phyloP scores from a whole-genome alignment of 495 filamentous ascomycete genomes.

The Talaromyces liani region DNA sequence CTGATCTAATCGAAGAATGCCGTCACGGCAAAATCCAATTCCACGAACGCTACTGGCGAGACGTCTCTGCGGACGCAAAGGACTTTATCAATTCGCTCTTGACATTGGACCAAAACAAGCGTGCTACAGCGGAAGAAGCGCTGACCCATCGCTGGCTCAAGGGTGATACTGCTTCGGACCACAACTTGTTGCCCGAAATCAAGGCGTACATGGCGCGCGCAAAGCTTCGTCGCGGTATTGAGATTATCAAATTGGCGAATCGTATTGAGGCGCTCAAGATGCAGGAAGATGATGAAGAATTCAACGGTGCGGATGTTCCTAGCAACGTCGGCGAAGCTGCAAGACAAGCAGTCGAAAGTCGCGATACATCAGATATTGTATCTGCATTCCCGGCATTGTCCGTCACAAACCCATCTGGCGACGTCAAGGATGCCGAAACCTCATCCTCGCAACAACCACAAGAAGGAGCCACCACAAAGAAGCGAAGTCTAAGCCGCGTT shows the following conservation, averaged over 20 bases:
- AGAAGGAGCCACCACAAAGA: constrained; percentile 32
- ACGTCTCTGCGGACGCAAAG: constrained; percentile 93
- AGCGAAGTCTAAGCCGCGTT: constrained; percentile 62
- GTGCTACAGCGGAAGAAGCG: constrained; percentile 75
- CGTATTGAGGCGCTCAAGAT: constrained; percentile 96
- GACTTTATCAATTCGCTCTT: constrained; percentile 83
- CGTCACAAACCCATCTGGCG: constrained; percentile 5
- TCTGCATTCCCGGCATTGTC: constrained; percentile 15
- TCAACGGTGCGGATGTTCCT: constrained; percentile 11
- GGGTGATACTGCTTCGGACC: constrained; percentile 81
- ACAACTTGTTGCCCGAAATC: constrained; percentile 97
- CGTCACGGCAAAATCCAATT: constrained; percentile 83
- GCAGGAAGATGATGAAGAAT: constrained; percentile 80
- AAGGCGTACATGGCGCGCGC: constrained; percentile 87
- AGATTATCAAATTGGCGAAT: constrained; percentile 93
- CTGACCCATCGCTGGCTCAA: constrained; percentile 84
- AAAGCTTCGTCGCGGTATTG: constrained; percentile 86
- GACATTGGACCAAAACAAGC: constrained; percentile 67
- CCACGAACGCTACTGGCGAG: constrained; percentile 98
- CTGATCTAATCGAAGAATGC: constrained; percentile 94
- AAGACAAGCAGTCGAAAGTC: background rate
- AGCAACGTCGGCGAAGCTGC: constrained; percentile 15
- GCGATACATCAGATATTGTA: constrained; percentile 1
- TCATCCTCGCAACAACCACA: constrained; percentile 6
- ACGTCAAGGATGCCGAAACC: constrained; percentile 14